Base-by-base conservation (phyloP, 176 grass and related monocot species). In the Triticum dicoccoides region DNA sequence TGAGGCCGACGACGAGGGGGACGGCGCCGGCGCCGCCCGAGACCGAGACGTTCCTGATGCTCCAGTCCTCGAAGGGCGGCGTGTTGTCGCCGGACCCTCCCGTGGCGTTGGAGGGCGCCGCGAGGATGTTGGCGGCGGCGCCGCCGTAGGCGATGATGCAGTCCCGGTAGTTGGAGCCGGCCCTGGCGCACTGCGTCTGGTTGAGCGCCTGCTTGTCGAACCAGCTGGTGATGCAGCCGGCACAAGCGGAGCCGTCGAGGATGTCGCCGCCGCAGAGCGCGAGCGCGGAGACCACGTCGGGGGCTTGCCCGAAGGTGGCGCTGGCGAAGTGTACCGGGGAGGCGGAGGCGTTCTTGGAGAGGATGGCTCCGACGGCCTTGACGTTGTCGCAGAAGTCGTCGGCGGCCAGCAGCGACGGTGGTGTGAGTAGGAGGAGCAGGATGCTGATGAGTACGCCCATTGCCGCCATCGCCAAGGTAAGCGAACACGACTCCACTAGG, bases 221-320 rank as follows among this genome's bases (percentile, higher is more conserved):
- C 73, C 73, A 76, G 73, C 1, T 76, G 44, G 73, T 20, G 73
- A 76, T 76, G 44, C 73, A 76, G 25, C 7, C 25, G 8, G 44
- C 73, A 0, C 73, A 76, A 8, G 14, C 4, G 44, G 73, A 17
- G 44, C 44, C 73, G 44, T 52, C 44, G 73, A 76, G 73, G 73
- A 76, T 52, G 73, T 76, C 73, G 8, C 73, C 73, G 44, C 73
- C 73, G 73, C 73, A 76, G 73, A 76, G 73, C 73, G 73, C 73
- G 14, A 76, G 73, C 44, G 73, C 73, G 45, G 1, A 18, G 44
- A 76, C 73, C 25, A 3, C 44, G 44, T 76, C 25, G 73, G 44
- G 73, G 25, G 45, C 73, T 3, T 18, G 44, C 13, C 73, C 73
- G 9, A 20, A 76, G 73, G 44, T 76, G 73, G 73, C 2, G 44